phyloP scores from a whole-genome alignment of 2,329 filamentous ascomycete species.

The Penicillium paneum region DNA sequence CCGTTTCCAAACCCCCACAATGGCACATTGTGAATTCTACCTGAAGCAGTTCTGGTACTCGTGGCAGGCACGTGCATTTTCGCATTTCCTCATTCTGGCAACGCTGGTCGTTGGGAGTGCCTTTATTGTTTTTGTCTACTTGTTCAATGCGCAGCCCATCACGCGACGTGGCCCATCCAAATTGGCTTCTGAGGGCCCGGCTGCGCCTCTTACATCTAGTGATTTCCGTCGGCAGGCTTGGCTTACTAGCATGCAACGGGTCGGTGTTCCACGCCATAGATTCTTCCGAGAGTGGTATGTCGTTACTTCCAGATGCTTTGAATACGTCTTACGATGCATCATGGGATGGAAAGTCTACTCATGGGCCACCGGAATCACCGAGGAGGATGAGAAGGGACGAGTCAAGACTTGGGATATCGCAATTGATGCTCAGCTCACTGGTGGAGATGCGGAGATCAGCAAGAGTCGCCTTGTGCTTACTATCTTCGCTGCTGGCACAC shows the following conservation, averaged over 20 bases:
- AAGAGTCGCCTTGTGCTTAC: conserved; percentile 82
- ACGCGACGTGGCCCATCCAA: conserved; percentile 48
- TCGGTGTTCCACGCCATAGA: conserved; percentile 84
- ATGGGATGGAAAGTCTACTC: conserved; percentile 77
- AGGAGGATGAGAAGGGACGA: conserved; percentile 79
- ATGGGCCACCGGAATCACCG: conserved; percentile 71
- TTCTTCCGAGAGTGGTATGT: conserved; percentile 83
- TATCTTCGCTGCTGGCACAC: conserved; percentile 79
- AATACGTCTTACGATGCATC: conserved; percentile 73
- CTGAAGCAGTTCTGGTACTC: conserved; percentile 32
- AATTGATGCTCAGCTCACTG: conserved; percentile 85
- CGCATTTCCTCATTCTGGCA: conserved; percentile 50
- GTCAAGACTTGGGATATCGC: conserved; percentile 93
- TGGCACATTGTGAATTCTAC: conserved; percentile 26
- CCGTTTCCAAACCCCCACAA: conserved; percentile 26
- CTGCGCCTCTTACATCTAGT: conserved; percentile 67
- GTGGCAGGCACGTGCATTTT: conserved; percentile 38
- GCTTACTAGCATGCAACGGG: conserved; percentile 88
- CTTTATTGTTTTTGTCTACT: conserved; percentile 55
- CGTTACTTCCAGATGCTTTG: conserved; percentile 73
- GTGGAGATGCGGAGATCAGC: conserved; percentile 85
- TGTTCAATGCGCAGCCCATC: conserved; percentile 57
- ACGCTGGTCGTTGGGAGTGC: conserved; percentile 53
- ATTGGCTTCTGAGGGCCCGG: conserved; percentile 21
- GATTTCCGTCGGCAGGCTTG: conserved; percentile 84